Evolutionary conservation across 2,329 filamentous ascomycete genomes (phyloP).

Genomic region (Calonectria pseudoturangicola): DNA sequence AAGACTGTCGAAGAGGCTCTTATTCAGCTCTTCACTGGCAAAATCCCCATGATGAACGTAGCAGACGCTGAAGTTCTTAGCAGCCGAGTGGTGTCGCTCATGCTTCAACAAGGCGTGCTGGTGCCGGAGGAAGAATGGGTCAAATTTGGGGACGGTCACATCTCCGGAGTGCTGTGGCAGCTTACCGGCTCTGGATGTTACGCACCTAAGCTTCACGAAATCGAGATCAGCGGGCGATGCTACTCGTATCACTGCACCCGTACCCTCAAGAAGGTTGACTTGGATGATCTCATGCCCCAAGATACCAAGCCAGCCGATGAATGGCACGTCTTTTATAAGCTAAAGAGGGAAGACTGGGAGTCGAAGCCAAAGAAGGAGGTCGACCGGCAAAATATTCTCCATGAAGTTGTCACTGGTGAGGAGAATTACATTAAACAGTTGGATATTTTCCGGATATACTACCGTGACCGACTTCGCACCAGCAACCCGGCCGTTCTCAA

Average conservation of each 20-base stretch:
- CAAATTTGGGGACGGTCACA: slow-evolving; percentile 86
- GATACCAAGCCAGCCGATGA: slow-evolving; percentile 82
- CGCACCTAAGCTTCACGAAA: slow-evolving; percentile 86
- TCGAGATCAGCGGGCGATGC: slow-evolving; percentile 83
- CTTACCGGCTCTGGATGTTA: slow-evolving; percentile 95
- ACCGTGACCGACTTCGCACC: slow-evolving; percentile 85
- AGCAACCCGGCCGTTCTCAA: slow-evolving; percentile 88
- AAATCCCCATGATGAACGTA: slow-evolving; percentile 98
- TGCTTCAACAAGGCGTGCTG: slow-evolving; percentile 86
- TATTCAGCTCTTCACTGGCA: slow-evolving; percentile 91
- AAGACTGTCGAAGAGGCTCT: slow-evolving; percentile 91
- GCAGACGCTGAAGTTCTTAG: slow-evolving; percentile 95
- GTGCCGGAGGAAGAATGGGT: slow-evolving; percentile 98
- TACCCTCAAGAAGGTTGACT: slow-evolving; percentile 94
- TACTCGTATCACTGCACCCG: slow-evolving; percentile 96
- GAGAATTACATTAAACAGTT: slow-evolving; percentile 93
- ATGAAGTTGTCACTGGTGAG: slow-evolving; percentile 96
- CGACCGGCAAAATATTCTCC: slow-evolving; percentile 93
- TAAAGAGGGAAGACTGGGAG: slow-evolving; percentile 86
- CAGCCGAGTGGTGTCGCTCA: slow-evolving; percentile 83
- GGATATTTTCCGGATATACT: slow-evolving; percentile 88
- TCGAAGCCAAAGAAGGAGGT: slow-evolving; percentile 88
- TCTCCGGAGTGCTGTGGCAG: slow-evolving; percentile 95
- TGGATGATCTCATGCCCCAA: slow-evolving; percentile 83
- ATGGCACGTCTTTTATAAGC: slow-evolving; percentile 91